Base-by-base conservation (phyloP, 2,329 filamentous ascomycete species). In the Hypoxylon sp. region DNA sequence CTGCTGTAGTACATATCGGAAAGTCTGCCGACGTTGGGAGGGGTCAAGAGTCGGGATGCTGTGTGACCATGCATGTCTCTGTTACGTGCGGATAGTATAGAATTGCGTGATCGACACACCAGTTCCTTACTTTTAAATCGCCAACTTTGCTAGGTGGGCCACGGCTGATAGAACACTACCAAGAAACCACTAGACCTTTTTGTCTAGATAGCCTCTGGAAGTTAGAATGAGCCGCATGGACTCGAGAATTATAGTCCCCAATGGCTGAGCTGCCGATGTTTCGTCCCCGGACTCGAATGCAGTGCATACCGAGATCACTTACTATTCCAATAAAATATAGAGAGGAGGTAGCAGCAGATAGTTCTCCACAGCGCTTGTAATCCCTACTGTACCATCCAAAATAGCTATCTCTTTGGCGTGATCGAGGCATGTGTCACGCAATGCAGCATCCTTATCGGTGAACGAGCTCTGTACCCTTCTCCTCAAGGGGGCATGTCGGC, bases 351-450 rank as follows among this genome's bases (percentile, higher is more conserved):
- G 54, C 29, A 65, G 42, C 19, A 59, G 14, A 35, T 17, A 17
- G 8, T 42, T 47, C 54, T 51, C 57, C 68, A 55, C 58, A 60
- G 50, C 29, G 50, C 35, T 42, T 59, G 26, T 51, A 42, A 67
- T 63, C 64, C 67, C 61, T 65, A 61, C 59, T 63, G 50, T 57
- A 46, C 47, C 65, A 69, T 65, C 37, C 17, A 22, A 42, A 13
- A 59, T 17, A 29, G 46, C 51, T 33, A 59, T 47, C 24, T 63
- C 47, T 60, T 69, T 71, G 66, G 63, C 66, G 69, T 69, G 63
- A 69, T 69, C 51, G 66, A 47, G 63, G 69, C 60, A 71, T 46
- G 58, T 69, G 48, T 71, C 60, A 69, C 63, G 65, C 68, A 63
- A 71, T 69, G 51, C 62, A 59, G 62, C 39, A 60, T 29, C 35